phyloP scores from a whole-genome alignment of 2,329 filamentous ascomycete genomes.

The Ceratocystis variospora region DNA sequence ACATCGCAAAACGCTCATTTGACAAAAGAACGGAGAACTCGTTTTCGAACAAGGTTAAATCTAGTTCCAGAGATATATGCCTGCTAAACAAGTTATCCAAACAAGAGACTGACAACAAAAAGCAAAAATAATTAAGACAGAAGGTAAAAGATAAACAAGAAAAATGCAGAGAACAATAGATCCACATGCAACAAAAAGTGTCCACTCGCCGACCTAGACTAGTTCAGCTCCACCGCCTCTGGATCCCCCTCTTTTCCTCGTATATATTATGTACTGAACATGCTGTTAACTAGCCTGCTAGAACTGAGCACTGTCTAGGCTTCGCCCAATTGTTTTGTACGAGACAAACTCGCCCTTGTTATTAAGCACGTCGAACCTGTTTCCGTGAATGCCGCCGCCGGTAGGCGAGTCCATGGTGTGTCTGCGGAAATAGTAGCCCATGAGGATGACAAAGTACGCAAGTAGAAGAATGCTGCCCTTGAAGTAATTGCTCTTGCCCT shows the following conservation, averaged over 20 bases:
- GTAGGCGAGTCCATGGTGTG: constrained; percentile 27
- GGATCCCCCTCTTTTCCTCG: background rate
- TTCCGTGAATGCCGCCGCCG: constrained; percentile 28
- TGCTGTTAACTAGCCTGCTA: background rate
- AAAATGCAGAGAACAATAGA: background rate
- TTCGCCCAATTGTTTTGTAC: constrained; percentile 41
- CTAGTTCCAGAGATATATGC: background rate
- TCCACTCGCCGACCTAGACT: too few relatives aligned
- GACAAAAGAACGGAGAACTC: background rate
- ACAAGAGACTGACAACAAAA: background rate
- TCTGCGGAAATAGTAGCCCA: constrained; percentile 78
- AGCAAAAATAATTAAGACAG: background rate
- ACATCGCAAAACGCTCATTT: background rate
- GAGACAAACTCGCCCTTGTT: constrained; percentile 36
- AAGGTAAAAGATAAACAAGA: background rate
- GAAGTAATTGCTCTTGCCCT: constrained; percentile 99
- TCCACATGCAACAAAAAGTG: background rate
- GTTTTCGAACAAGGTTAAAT: background rate
- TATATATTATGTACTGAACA: too few relatives aligned
- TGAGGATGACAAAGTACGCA: constrained; percentile 81
- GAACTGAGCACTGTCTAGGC: constrained; percentile 28
- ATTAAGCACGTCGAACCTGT: constrained; percentile 41
- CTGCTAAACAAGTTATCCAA: background rate
- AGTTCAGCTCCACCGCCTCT: background rate
- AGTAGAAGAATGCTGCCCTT: constrained; percentile 92